phyloP scores from a whole-genome alignment of 495 filamentous ascomycete genomes.

The Cudoniella acicularis region DNA sequence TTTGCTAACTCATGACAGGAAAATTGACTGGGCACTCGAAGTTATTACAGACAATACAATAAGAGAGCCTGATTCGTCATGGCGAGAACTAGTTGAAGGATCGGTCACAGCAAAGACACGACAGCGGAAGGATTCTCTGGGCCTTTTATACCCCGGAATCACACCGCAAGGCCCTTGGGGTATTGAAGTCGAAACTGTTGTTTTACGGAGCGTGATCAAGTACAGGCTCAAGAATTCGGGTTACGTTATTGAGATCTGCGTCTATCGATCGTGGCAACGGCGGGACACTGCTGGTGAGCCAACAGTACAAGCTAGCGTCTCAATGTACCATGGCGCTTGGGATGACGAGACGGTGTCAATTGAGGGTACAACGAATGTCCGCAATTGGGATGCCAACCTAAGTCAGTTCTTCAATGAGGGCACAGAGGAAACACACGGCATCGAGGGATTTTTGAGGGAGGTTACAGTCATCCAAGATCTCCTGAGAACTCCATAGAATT shows the following conservation, averaged over 20 bases:
- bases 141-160: conserved; percentile 20
- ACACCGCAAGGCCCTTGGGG: conserved; percentile 10
- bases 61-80: neutral
- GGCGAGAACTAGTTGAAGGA: conserved; percentile 14
- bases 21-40: conserved; percentile 39
- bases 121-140: neutral
- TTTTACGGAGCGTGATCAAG: conserved; percentile 47
- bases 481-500: conserved; percentile 9
- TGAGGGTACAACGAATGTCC: conserved; percentile 24
- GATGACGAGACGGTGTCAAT: conserved; percentile 21
- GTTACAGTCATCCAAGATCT: conserved; percentile 24
- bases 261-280: conserved; percentile 49
- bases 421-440: conserved; percentile 16
- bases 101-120: neutral
- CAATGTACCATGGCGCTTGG: conserved; percentile 50
- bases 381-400: conserved; percentile 38
- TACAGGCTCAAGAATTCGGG: conserved; percentile 43
- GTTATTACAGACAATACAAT: conserved; percentile 31
- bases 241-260: conserved; percentile 52
- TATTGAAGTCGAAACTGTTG: conserved; percentile 30
- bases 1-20: conserved; percentile 15
- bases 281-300: conserved; percentile 10
- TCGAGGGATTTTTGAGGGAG: conserved; percentile 25
- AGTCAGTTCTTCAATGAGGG: conserved; percentile 40
- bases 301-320: conserved; percentile 39